Conservation (phyloP, 2,329 filamentous ascomycete species). For the Zopfia rhizophila region DNA sequence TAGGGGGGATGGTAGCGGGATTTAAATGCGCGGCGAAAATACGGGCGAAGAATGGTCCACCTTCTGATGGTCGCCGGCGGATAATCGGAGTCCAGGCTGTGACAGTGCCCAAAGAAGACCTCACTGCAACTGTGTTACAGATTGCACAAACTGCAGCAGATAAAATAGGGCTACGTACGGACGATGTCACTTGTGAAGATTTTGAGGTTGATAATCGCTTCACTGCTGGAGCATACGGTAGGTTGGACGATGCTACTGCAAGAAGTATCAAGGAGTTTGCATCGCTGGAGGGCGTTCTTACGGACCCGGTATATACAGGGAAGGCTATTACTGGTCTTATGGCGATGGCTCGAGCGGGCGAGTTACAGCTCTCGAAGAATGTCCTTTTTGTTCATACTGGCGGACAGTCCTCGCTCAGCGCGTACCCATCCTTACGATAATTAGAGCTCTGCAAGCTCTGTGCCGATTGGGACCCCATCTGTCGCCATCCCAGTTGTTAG, state of each 20-base stretch:
- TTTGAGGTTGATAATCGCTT: conserved; percentile 72
- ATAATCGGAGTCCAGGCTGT: conserved; percentile 70
- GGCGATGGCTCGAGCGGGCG: conserved; percentile 71
- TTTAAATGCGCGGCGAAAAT: conserved; percentile 64
- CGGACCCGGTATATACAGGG: conserved; percentile 80
- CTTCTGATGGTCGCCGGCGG: conserved; percentile 76
- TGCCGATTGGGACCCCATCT: too few species aligned
- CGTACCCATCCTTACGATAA: too few species aligned
- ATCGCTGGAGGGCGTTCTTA: conserved; percentile 76
- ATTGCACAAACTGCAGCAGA: conserved; percentile 72
- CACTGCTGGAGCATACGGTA: conserved; percentile 74
- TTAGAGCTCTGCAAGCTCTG: too few species aligned
- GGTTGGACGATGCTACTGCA: conserved; percentile 72
- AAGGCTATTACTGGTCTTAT: conserved; percentile 80
- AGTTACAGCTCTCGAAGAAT: conserved; percentile 69
- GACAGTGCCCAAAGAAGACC: conserved; percentile 72
- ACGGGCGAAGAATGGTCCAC: conserved; percentile 59
- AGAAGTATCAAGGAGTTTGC: conserved; percentile 76
- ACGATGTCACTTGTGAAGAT: conserved; percentile 66
- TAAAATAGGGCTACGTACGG: conserved; percentile 72
- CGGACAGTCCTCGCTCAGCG: conserved; percentile 75
- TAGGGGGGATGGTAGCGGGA: conserved; percentile 77
- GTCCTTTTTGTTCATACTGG: conserved; percentile 78
- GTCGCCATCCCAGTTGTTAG: too few species aligned
- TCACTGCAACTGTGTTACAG: too few species aligned